Base-by-base conservation (phyloP, 192 early-diverging fungal species). In the Chytriomyces confervae region DNA sequence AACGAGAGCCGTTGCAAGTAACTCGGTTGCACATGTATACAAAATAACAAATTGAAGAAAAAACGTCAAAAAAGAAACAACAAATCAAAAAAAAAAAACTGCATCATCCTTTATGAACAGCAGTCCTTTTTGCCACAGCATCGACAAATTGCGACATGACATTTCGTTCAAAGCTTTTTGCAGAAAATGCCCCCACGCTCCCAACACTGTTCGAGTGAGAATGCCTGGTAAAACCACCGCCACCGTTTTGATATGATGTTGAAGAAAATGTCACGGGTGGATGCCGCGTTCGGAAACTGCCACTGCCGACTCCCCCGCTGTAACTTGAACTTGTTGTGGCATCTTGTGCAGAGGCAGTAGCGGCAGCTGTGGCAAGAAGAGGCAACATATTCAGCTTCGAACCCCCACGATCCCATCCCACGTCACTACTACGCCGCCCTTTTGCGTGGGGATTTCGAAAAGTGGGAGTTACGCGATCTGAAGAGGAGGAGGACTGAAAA, bases 71-170 rank as follows among this genome's bases (percentile, higher is more conserved):
- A 72, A 72, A 50, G 9, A 72, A 72, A 72, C 61, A 50, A 23
- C 53, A 72, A 72, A 72, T 60, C 57, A 3, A 11, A 57, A 1
- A 20, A 49, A 0, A 5, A 64, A 36, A 36, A 36, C 36, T 36
- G 53, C 53, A n/a, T 20, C 20, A 57, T n/a, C 20, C 20, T 20
- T 20, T 20, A 65, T 23, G 63, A 13, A 16, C n/a, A 50, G 50
- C 53, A 57, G 69, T 20, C 29, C 72, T 7, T 27, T 74, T 74
- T 43, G 72, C 72, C 16, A 74, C 72, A 11, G 72, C 72, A 46
- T 74, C 72, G 6, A 62, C 72, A 74, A 74, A 74, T 45, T 74
- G 72, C 27, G 72, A 24, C 72, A 74, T 74, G 13, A 74, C 72
- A 44, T 46, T 74, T 16, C 72, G 18, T 27, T 74, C 72, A 45